phyloP scores from a whole-genome alignment of 306 rosid species.

The Senna tora region DNA sequence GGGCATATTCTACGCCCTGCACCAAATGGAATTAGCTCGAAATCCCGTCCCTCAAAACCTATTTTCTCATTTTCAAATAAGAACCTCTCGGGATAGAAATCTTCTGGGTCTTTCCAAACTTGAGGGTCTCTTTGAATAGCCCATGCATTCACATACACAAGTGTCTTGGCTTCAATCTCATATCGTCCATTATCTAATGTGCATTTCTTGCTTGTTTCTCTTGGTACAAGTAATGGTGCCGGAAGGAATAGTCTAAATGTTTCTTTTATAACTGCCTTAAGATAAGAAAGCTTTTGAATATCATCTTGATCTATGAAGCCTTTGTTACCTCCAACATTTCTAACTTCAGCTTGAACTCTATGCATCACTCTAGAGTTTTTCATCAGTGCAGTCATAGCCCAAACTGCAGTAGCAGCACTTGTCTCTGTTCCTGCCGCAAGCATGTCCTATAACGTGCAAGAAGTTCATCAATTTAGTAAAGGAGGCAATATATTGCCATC shows the following conservation, averaged over 20 bases:
- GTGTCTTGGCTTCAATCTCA: neutral
- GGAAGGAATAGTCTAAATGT: neutral
- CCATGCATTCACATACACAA: conserved; percentile 18
- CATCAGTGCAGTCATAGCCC: neutral
- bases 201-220: conserved; percentile 2
- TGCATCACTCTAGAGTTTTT: conserved; percentile 6
- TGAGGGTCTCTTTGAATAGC: neutral
- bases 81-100: neutral
- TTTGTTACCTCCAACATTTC: neutral
- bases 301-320: conserved; percentile 7
- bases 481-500: no score
- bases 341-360: neutral
- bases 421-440: no score
- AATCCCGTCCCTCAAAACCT: neutral
- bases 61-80: neutral
- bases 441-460: no score
- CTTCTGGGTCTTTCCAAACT: neutral
- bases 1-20: conserved; percentile 42
- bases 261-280: conserved; percentile 18
- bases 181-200: neutral
- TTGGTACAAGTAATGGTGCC: neutral
- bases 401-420: neutral
- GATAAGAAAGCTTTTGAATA: conserved; percentile 9
- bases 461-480: no score
- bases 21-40: conserved; percentile 17